A percentile compares a stretch with the other conserved stretches of the same genome.
These are phyloP conservation scores for Penicillium italicum DNA, from an alignment of 2,329 filamentous ascomycete genomes.

Conservation along the genomic window DNA sequence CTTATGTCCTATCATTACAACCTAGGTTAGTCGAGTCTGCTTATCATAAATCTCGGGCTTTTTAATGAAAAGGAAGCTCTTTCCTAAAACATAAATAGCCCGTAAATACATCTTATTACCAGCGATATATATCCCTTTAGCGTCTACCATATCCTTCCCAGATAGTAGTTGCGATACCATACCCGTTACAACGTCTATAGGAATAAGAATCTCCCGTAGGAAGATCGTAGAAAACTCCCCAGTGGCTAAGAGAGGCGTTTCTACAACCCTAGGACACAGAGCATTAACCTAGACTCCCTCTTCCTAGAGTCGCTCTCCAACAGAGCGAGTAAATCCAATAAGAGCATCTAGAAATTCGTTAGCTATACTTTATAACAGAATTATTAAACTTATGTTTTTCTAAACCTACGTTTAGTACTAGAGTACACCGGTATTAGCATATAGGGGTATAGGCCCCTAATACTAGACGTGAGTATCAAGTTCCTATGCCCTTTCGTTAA, in stretches of 20 bases:
- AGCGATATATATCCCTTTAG: slow-evolving; percentile 8
- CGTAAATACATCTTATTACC: slow-evolving; percentile 22
- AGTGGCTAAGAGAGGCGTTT: slow-evolving; percentile 34
- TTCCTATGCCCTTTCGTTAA: slow-evolving; percentile 20
- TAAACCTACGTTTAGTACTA: slow-evolving; percentile 33
- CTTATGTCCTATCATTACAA: slow-evolving; percentile 8
- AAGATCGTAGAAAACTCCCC: slow-evolving; percentile 38
- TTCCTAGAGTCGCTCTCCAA: slow-evolving; percentile 32
- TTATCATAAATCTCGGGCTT: slow-evolving; percentile 25
- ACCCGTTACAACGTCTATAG: slow-evolving; percentile 5
- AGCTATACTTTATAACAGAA: neutral
- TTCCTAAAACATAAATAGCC: slow-evolving; percentile 24
- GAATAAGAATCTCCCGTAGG: slow-evolving; percentile 16
- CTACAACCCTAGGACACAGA: slow-evolving; percentile 29
- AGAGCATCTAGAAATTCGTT: slow-evolving; percentile 24
- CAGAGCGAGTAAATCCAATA: slow-evolving; percentile 38
- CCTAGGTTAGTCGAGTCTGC: neutral
- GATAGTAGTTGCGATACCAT: slow-evolving; percentile 5
- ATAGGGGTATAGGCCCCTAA: slow-evolving; percentile 38
- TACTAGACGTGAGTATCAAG: slow-evolving; percentile 38
- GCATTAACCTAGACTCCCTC: slow-evolving; percentile 41
- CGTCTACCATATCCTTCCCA: slow-evolving; percentile 12
- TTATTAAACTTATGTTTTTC: neutral
- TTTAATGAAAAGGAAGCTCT: slow-evolving; percentile 24
- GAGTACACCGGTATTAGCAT: slow-evolving; percentile 35